phyloP scores from a whole-genome alignment of 164 flowering plant genomes.

The Magnolia officinalis region DNA sequence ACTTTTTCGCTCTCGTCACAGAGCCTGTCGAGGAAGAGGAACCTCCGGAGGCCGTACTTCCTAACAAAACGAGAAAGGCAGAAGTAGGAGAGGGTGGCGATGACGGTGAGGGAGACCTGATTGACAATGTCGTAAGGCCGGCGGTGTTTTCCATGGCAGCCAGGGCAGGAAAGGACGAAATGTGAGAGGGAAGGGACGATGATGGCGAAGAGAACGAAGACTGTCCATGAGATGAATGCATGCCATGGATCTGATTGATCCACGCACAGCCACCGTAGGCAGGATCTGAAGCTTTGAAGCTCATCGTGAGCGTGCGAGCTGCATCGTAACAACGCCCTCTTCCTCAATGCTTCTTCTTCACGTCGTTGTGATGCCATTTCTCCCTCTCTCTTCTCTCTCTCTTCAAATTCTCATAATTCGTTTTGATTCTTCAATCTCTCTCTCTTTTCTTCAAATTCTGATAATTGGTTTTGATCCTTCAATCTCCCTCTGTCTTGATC shows the following conservation, averaged over 20 bases:
- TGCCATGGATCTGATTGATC: slow-evolving; percentile 56
- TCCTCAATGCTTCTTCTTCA: neutral
- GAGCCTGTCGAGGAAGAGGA: slow-evolving; percentile 83
- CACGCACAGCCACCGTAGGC: slow-evolving; percentile 80
- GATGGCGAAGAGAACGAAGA: slow-evolving; percentile 54
- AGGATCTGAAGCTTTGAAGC: slow-evolving; percentile 58
- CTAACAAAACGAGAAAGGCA: slow-evolving; percentile 56
- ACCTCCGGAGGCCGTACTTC: slow-evolving; percentile 66
- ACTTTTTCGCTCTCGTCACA: slow-evolving; percentile 77
- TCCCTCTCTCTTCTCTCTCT: neutral
- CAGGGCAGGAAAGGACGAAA: slow-evolving; percentile 56
- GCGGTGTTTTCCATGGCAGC: slow-evolving; percentile 55
- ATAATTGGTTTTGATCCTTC: neutral
- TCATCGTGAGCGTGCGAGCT: slow-evolving; percentile 41
- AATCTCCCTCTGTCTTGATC: neutral
- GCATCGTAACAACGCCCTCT: neutral
- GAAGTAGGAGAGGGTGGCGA: slow-evolving; percentile 65
- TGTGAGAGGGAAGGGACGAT: slow-evolving; percentile 65
- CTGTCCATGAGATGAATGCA: slow-evolving; percentile 58
- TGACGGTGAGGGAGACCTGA: slow-evolving; percentile 61
- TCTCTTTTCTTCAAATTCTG: neutral
- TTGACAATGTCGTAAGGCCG: slow-evolving; percentile 65
- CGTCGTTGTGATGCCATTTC: neutral
- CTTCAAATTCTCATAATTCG: neutral
- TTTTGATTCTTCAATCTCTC: neutral